These are phyloP conservation scores for Torulaspora microellipsoides DNA, from an alignment of 805 yeast genomes.

Conservation along the genomic window DNA sequence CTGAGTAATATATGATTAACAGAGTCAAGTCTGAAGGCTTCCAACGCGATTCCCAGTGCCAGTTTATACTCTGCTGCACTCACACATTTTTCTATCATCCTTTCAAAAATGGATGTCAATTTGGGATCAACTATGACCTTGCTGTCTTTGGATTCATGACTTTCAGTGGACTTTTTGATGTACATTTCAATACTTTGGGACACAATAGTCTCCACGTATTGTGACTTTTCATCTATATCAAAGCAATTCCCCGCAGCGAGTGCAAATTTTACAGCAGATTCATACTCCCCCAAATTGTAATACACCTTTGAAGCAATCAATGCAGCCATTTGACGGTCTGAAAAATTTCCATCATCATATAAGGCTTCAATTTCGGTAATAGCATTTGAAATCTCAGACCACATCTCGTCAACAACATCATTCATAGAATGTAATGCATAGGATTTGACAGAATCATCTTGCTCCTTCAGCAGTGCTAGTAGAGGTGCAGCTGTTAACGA, in stretches of 20 bases:
- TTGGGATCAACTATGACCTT: constrained; percentile 49
- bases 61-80: constrained; percentile 64
- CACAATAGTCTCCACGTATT: constrained; percentile 88
- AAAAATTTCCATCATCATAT: constrained; percentile 77
- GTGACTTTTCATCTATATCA: constrained; percentile 65
- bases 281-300: constrained; percentile 91
- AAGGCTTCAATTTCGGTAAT: constrained; percentile 85
- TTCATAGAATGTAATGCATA: constrained; percentile 83
- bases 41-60: constrained; percentile 88
- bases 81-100: constrained; percentile 80
- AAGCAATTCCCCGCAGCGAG: constrained; percentile 79
- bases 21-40: constrained; percentile 80
- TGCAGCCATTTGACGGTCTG: constrained; percentile 80
- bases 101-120: constrained; percentile 69
- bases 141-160: constrained; percentile 37
- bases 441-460: constrained; percentile 68
- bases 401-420: constrained; percentile 77
- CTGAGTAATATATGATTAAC: constrained; percentile 53
- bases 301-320: constrained; percentile 84
- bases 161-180: constrained; percentile 55
- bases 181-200: constrained; percentile 88
- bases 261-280: constrained; percentile 83
- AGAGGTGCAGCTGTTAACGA: constrained; percentile 86
- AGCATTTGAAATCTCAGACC: constrained; percentile 96
- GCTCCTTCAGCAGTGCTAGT: constrained; percentile 81